Conservation (phyloP, 305 asterid genomes). For the Plantago rigida region DNA sequence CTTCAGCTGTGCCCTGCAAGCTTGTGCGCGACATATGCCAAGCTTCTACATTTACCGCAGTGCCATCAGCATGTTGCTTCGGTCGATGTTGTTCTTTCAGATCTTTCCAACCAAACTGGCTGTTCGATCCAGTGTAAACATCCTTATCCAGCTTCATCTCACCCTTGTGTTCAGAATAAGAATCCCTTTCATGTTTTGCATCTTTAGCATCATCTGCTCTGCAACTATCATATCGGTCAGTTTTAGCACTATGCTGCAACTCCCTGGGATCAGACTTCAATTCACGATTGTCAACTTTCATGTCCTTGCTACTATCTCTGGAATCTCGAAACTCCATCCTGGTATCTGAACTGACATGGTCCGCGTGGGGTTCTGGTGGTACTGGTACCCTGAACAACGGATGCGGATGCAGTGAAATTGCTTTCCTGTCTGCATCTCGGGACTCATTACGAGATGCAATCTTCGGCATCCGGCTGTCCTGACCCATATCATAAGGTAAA, state of each 20-base stretch:
- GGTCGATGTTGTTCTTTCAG: conserved; percentile 53
- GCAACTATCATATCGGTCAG: conserved; percentile 39
- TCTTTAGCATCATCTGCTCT: conserved; percentile 39
- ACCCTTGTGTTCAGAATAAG: conserved; percentile 34
- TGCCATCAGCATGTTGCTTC: conserved; percentile 51
- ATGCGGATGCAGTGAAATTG: conserved; percentile 47
- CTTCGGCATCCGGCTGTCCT: conserved; percentile 61
- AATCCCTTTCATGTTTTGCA: conserved; percentile 43
- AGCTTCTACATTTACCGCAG: conserved; percentile 49
- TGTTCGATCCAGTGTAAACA: conserved; percentile 38
- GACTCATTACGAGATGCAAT: conserved; percentile 52
- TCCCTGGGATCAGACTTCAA: conserved; percentile 57
- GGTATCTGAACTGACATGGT: conserved; percentile 51
- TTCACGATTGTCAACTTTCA: conserved; percentile 57
- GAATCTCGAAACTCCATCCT: conserved; percentile 60
- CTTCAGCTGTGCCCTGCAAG: conserved; percentile 46
- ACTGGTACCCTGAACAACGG: conserved; percentile 46
- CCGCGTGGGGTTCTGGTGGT: conserved; percentile 50
- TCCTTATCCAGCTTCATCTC: conserved; percentile 64
- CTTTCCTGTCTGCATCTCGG: conserved; percentile 60
- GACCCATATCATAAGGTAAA: conserved; percentile 54
- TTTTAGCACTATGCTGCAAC: conserved; percentile 45
- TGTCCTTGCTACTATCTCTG: conserved; percentile 46
- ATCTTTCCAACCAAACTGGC: conserved; percentile 60
- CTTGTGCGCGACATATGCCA: conserved; percentile 48